These are phyloP conservation scores for Odontarrhena argentea DNA, from an alignment of 345 rosid genomes.

Conservation along the genomic window DNA sequence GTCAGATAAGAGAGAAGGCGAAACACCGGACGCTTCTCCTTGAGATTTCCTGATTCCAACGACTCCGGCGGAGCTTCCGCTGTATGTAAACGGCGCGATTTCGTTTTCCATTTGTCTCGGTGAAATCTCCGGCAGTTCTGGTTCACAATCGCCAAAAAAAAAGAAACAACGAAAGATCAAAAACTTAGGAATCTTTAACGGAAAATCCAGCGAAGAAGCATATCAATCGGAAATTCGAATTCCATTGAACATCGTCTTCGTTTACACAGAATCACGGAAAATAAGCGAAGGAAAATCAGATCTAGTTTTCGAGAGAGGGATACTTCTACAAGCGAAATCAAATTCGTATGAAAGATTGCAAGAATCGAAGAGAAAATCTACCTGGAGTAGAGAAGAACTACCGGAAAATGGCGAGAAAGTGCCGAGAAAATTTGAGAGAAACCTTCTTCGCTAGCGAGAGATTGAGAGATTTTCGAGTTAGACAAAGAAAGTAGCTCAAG, in stretches of 20 bases:
- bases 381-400: constrained; percentile 26
- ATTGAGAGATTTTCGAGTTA: constrained; percentile 16
- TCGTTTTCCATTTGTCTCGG: constrained; percentile 44
- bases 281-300: constrained; percentile 10
- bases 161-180: constrained; percentile 11
- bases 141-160: constrained; percentile 11
- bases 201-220: background rate
- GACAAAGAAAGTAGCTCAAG: constrained; percentile 19
- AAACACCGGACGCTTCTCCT: constrained; percentile 25
- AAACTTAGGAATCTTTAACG: background rate
- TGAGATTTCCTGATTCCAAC: constrained; percentile 11
- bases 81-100: constrained; percentile 40
- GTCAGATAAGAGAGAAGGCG: constrained; percentile 42
- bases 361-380: constrained; percentile 11
- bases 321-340: background rate
- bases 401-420: constrained; percentile 22
- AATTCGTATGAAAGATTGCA: background rate
- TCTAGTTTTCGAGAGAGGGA: constrained; percentile 9
- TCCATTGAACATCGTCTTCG: background rate
- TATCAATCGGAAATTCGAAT: constrained; percentile 1
- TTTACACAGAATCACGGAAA: constrained; percentile 1
- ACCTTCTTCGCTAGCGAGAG: background rate
- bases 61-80: constrained; percentile 29
- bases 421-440: constrained; percentile 31
- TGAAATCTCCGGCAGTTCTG: constrained; percentile 8